Base-by-base conservation (phyloP, 495 filamentous ascomycete genomes). In the Neurospora hispaniola region DNA sequence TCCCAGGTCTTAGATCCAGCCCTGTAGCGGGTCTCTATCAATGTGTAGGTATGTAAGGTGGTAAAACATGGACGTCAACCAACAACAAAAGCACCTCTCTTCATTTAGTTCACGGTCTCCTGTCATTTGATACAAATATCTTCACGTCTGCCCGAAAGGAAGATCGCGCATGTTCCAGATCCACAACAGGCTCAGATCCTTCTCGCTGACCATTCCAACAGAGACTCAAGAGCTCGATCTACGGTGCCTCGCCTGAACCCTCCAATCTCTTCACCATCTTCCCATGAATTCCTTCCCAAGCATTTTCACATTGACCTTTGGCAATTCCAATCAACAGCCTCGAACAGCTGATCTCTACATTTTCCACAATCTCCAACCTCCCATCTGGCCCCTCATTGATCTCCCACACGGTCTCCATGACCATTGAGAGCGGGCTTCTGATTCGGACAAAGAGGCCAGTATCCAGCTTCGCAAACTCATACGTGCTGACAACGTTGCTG, bases 361-460 rank as follows among this genome's bases (percentile, higher is more conserved):
- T 80, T 70, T 85, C 83, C 44, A 84, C 75, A 70, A 85, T 73
- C 74, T 83, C 78, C 69, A 79, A 71, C 27, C 23, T 70, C 31
- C 39, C 72, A 0, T 62, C 75, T 14, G 75, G 73, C 8, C n/a
- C 76, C 69, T 73, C 74, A 69, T 72, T 41, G 14, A 86, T 73
- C 70, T 75, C 76, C 85, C 85, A 86, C 18, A 74, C 38, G 23
- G 82, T 85, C 70, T 86, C 85, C 84, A 85, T 83, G 6, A 82
- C 79, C 39, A 85, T 78, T 20, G 78, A 77, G 74, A 86, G 62
- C 12, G 85, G 85, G 54, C 81, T 82, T n/a, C 75, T 75, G 70
- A 86, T 84, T 0, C 85, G 71, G 62, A 84, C 83, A 77, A 84
- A 86, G 12, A 83, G 44, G 68, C 85, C 85, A 9, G 80, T 77